phyloP scores from a whole-genome alignment of 371 early-diverging fungal genomes.

The Mucor plumbeus region DNA sequence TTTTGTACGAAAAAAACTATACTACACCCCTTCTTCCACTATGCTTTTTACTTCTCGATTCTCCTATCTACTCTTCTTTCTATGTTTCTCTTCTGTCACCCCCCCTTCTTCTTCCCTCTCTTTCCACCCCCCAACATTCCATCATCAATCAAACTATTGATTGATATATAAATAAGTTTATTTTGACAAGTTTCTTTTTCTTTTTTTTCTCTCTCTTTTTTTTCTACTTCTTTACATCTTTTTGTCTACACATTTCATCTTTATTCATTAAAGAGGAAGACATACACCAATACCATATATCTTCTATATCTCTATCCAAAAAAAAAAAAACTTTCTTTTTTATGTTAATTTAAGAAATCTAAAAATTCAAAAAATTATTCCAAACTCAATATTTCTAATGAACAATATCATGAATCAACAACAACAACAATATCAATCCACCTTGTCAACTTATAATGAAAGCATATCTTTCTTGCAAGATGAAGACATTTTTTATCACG shows the following conservation, averaged over 20 bases:
- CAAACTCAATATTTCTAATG: not conserved
- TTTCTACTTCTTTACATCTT: conserved; percentile 14
- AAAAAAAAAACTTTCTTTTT: not conserved
- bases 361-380: conserved; percentile 7
- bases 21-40: not conserved
- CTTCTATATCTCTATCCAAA: not conserved
- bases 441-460: conserved; percentile 13
- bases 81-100: not conserved
- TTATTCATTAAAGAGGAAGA: not conserved
- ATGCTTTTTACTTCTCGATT: not conserved
- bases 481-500: conserved; percentile 6
- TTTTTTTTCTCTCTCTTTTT: not conserved
- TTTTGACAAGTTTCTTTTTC: not conserved
- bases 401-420: conserved; percentile 12
- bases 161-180: not conserved
- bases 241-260: conserved; percentile 12
- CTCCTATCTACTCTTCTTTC: not conserved
- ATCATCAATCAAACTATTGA: conserved; percentile 1
- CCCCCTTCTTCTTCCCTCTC: conserved; percentile 6
- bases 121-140: conserved; percentile 10
- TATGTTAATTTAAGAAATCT: not conserved
- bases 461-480: conserved; percentile 19
- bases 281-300: not conserved
- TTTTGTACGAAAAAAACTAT: not conserved
- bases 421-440: not conserved